Conservation (phyloP, 1,139 yeast species). For the Taphrina confusa region DNA sequence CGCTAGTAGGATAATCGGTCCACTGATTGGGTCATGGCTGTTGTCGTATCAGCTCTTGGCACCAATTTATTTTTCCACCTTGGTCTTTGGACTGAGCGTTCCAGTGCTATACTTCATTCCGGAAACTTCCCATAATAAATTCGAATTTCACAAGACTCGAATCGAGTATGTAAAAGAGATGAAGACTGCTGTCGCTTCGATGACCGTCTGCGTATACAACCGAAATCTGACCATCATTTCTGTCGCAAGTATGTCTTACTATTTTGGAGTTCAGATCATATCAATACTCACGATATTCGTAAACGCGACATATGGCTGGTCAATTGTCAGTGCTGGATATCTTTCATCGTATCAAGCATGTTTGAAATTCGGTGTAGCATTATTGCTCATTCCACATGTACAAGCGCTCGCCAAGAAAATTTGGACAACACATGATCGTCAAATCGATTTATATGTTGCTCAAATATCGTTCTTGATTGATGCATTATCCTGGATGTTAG, state of each 20-base stretch:
- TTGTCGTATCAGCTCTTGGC: background rate
- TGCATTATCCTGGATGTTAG: slow-evolving; percentile 2
- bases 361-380: background rate
- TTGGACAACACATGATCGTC: background rate
- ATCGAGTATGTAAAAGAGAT: background rate
- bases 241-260: background rate
- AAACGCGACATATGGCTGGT: slow-evolving; percentile 3
- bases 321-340: slow-evolving; percentile 2
- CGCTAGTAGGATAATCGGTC: background rate
- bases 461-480: background rate
- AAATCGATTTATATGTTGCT: background rate
- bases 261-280: background rate
- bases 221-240: background rate
- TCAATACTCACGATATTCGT: background rate
- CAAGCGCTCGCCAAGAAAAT: background rate
- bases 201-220: background rate
- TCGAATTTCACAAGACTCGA: background rate
- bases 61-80: slow-evolving; percentile 6
- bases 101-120: background rate
- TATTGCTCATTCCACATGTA: background rate
- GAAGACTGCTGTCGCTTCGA: background rate
- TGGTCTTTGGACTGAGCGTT: background rate
- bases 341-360: background rate
- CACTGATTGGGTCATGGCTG: slow-evolving; percentile 6
- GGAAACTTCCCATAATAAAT: background rate